These are phyloP conservation scores for Didymella lethalis DNA, from an alignment of 2,329 filamentous ascomycete genomes.

Conservation along the genomic window DNA sequence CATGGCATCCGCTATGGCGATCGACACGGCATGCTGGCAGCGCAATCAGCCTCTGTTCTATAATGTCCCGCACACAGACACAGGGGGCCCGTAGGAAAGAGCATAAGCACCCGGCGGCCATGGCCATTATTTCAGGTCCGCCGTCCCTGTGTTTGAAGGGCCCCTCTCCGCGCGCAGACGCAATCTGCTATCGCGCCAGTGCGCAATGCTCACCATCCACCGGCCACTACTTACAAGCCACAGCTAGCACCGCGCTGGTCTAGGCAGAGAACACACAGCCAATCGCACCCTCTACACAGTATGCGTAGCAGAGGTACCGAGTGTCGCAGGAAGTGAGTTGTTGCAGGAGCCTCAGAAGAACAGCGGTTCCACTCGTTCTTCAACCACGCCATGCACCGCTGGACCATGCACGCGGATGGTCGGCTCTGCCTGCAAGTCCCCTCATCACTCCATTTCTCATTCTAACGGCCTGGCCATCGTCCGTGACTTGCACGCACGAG, in stretches of 20 bases:
- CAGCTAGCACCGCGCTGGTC: slow-evolving; percentile 27
- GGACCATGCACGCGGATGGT: slow-evolving; percentile 21
- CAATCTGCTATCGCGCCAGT: slow-evolving; percentile 25
- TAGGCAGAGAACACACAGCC: slow-evolving; percentile 27
- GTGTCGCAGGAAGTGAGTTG: slow-evolving; percentile 5
- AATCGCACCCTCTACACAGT: slow-evolving; percentile 9
- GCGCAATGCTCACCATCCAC: slow-evolving; percentile 15
- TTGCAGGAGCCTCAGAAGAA: slow-evolving; percentile 9
- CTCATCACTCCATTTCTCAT: slow-evolving; percentile 16
- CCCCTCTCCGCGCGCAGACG: slow-evolving; percentile 24
- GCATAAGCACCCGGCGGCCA: slow-evolving; percentile 20
- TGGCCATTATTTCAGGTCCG: slow-evolving; percentile 23
- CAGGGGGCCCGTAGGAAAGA: slow-evolving; percentile 18
- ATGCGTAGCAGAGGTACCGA: slow-evolving; percentile 9
- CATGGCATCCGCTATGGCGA: slow-evolving; percentile 34
- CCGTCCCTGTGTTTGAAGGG: slow-evolving; percentile 31
- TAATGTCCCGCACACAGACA: background rate
- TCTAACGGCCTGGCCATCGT: slow-evolving; percentile 16
- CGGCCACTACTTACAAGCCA: slow-evolving; percentile 42
- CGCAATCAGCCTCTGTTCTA: slow-evolving; percentile 20
- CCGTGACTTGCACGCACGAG: slow-evolving; percentile 32
- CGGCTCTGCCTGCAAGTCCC: slow-evolving; percentile 7
- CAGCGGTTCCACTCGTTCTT: background rate
- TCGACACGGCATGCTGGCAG: slow-evolving; percentile 31
- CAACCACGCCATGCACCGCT: slow-evolving; percentile 1